phyloP scores from a whole-genome alignment of 2,329 filamentous ascomycete species.

The Cercospora zeae-maydis region DNA sequence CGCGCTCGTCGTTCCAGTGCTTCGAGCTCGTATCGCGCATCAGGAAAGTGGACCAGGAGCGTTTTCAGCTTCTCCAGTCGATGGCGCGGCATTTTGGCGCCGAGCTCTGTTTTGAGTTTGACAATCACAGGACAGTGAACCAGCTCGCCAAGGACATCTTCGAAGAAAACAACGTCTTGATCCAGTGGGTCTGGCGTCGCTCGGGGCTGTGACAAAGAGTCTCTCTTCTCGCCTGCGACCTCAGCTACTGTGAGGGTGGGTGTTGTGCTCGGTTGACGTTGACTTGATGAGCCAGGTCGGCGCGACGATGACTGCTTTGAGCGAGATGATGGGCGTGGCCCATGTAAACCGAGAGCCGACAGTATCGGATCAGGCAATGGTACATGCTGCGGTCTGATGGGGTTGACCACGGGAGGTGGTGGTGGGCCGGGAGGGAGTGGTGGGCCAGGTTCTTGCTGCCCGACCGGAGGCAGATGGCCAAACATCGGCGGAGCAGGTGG shows the following conservation, averaged over 20 bases:
- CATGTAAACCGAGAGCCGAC: constrained; percentile 6
- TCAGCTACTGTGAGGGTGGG: background rate
- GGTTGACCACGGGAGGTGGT: background rate
- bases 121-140: constrained; percentile 4
- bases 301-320: background rate
- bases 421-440: background rate
- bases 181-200: constrained; percentile 2
- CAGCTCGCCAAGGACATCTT: constrained; percentile 12
- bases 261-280: background rate
- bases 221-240: background rate
- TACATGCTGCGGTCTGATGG: constrained; percentile 2
- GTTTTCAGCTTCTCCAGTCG: constrained; percentile 7
- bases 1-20: constrained; percentile 8
- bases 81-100: constrained; percentile 6
- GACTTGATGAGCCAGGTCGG: constrained; percentile 3
- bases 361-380: constrained; percentile 5
- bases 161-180: constrained; percentile 2
- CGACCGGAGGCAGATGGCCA: background rate
- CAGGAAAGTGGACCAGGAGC: constrained; percentile 8
- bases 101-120: constrained; percentile 9
- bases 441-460: background rate
- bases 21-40: constrained; percentile 5
- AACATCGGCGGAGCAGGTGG: constrained; percentile 1
- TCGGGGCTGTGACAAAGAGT: background rate
- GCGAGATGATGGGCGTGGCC: constrained; percentile 2